Evolutionary conservation across 2,329 filamentous ascomycete species (phyloP), one percentile per base, ranked within the genome.

Genomic region (Sporothrix dimorphospora): DNA sequence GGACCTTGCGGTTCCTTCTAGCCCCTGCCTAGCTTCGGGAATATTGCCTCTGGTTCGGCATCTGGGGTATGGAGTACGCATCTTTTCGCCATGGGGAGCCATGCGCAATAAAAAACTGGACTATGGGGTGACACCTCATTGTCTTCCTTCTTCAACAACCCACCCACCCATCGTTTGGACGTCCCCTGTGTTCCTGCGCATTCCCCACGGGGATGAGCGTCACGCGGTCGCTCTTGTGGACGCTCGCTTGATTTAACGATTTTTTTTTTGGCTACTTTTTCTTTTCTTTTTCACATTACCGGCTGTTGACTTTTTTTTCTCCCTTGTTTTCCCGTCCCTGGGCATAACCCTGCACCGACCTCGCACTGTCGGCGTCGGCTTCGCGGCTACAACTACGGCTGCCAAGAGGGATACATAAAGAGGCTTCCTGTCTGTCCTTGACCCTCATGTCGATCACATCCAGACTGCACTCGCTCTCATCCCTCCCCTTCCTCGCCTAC

Each of bases 201-300:
- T 34, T 57, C 53, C 53, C 53, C 53, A 57, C 53, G 53, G 53
- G 53, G 53, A 34, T 57, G 53, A 12, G 24, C 53, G 53, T 57
- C 53, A 57, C 53, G 53, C 24, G 24, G 53, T 19, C 53, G 30
- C 53, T 30, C 53, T 34, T 34, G 30, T 34, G 3, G 30, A 57
- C 53, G n/a, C n/a, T n/a, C n/a, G n/a, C n/a, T n/a, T n/a, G n/a
- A n/a, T n/a, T n/a, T n/a, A n/a, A n/a, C n/a, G n/a, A n/a, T 16
- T 57, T 57, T 34, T 8, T 24, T 24, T 19, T 57, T 24, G 24
- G 24, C 53, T 1, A n/a, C n/a, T 57, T 57, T 57, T 30, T 57
- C 4, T 16, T 19, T 3, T 21, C 49, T 47, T 57, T 12, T 4
- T 8, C 24, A n/a, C n/a, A n/a, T n/a, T n/a, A n/a, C n/a, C n/a